Percentiles rank a stretch among this genome's conserved stretches.
Conservation (phyloP, 805 yeast species). For the Candida ponderosae region DNA sequence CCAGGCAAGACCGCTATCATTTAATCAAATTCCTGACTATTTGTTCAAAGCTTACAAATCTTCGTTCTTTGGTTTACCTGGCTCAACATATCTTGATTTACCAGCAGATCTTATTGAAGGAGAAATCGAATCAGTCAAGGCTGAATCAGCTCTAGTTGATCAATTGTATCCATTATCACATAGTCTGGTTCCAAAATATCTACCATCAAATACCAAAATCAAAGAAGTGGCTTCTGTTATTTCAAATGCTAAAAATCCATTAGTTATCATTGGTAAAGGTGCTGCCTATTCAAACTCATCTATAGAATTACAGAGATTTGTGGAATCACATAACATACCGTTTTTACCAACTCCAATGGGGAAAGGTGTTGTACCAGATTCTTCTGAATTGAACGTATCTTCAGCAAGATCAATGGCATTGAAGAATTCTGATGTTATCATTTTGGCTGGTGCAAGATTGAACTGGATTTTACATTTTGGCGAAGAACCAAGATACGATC, state of each 20-base stretch:
- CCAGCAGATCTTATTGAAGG: constrained; percentile 50
- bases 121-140: not conserved
- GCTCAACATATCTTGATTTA: constrained; percentile 54
- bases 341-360: constrained; percentile 78
- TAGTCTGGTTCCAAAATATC: constrained; percentile 20
- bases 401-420: constrained; percentile 61
- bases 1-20: constrained; percentile 33
- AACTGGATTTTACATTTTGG: constrained; percentile 74
- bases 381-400: constrained; percentile 38
- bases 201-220: constrained; percentile 29
- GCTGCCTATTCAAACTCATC: constrained; percentile 42
- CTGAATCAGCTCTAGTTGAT: not conserved
- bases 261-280: constrained; percentile 62
- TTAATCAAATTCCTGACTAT: constrained; percentile 28
- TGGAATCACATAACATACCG: constrained; percentile 35
- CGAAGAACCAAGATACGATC: constrained; percentile 41
- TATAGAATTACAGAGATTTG: constrained; percentile 29
- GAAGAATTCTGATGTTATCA: constrained; percentile 46
- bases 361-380: constrained; percentile 58
- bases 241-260: constrained; percentile 34
- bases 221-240: constrained; percentile 26
- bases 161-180: constrained; percentile 4
- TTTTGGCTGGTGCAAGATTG: constrained; percentile 58
- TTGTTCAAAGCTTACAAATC: constrained; percentile 39
- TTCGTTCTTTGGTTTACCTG: constrained; percentile 44